Percentiles rank a stretch among this genome's conserved stretches.
These are phyloP conservation scores for Wickerhamiella lipophila DNA, from an alignment of 805 yeast genomes.

Conservation along the genomic window DNA sequence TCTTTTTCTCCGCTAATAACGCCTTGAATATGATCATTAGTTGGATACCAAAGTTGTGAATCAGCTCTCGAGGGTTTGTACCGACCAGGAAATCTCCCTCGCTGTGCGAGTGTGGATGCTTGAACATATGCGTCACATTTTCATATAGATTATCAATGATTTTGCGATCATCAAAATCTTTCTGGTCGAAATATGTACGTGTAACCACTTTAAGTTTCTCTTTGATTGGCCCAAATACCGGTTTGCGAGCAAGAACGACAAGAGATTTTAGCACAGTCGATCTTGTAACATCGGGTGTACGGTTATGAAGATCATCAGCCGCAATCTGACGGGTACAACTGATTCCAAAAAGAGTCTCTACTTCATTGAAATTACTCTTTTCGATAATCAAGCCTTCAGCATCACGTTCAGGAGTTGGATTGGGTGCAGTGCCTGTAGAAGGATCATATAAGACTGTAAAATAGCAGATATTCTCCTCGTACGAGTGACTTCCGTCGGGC, in stretches of 20 bases:
- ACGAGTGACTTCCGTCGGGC: conserved; percentile 92
- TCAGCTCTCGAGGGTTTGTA: conserved; percentile 51
- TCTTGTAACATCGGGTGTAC: conserved; percentile 57
- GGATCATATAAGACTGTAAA: conserved; percentile 72
- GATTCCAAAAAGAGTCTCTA: conserved; percentile 80
- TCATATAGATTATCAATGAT: conserved; percentile 59
- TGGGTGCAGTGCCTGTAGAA: conserved; percentile 35
- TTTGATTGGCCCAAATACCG: conserved; percentile 71
- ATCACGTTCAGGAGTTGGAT: conserved; percentile 28
- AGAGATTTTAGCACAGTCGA: conserved; percentile 85
- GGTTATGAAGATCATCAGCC: conserved; percentile 43
- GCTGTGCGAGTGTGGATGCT: conserved; percentile 24
- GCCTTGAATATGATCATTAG: conserved; percentile 63
- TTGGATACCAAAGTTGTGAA: conserved; percentile 45
- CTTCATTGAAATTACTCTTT: conserved; percentile 31
- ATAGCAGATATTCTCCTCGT: conserved; percentile 84
- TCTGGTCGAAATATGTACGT: conserved; percentile 70
- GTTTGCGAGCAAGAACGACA: conserved; percentile 74
- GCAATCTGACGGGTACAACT: conserved; percentile 81
- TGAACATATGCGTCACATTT: conserved; percentile 34
- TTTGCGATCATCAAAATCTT: conserved; percentile 55
- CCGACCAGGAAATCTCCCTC: conserved; percentile 63
- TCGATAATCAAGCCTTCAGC: conserved; percentile 32
- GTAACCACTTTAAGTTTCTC: conserved; percentile 88
- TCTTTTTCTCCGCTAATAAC: conserved; percentile 56